These are phyloP conservation scores for Fusarium luffae DNA, from an alignment of 2,329 filamentous ascomycete species.

Conservation along the genomic window DNA sequence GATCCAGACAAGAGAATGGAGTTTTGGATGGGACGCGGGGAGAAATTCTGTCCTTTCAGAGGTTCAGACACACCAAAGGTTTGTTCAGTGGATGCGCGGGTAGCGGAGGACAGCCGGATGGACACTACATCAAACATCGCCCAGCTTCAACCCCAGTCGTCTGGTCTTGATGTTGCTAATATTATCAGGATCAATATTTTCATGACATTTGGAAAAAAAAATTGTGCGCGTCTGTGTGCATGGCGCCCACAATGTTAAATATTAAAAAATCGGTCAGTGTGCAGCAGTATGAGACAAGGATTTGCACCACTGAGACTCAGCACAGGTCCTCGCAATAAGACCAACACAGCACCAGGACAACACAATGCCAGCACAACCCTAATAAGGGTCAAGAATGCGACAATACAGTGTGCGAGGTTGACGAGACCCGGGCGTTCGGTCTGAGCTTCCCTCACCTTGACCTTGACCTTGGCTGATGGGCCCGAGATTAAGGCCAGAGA, in stretches of 20 bases:
- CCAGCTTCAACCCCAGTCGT: constrained; percentile 34
- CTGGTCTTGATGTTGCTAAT: constrained; percentile 27
- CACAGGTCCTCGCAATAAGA: constrained; percentile 18
- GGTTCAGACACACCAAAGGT: constrained; percentile 8
- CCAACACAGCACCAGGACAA: constrained; percentile 24
- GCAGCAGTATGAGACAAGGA: constrained; percentile 25
- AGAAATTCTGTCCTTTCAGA: constrained; percentile 38
- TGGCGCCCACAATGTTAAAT: constrained; percentile 35
- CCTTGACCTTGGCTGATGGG: constrained; percentile 26
- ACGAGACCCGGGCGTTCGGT: constrained; percentile 40
- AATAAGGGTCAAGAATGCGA: constrained; percentile 21
- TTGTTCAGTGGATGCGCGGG: constrained; percentile 42
- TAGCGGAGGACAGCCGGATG: constrained; percentile 39
- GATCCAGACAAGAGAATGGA: constrained; percentile 43
- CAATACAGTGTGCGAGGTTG: constrained; percentile 41
- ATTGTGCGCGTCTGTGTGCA: constrained; percentile 25
- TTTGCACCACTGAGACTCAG: constrained; percentile 20
- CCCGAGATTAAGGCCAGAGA: constrained; percentile 46
- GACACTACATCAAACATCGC: constrained; percentile 36
- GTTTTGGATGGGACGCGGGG: constrained; percentile 38
- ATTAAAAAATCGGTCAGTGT: constrained; percentile 26
- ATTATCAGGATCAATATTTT: constrained; percentile 25
- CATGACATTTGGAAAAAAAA: constrained; percentile 24
- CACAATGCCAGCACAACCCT: constrained; percentile 33
- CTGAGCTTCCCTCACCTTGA: constrained; percentile 44